Evolutionary conservation across 352 stramenopile genomes (phyloP), one percentile per base, ranked within the genome.

Genomic region (Phytophthora megakarya): DNA sequence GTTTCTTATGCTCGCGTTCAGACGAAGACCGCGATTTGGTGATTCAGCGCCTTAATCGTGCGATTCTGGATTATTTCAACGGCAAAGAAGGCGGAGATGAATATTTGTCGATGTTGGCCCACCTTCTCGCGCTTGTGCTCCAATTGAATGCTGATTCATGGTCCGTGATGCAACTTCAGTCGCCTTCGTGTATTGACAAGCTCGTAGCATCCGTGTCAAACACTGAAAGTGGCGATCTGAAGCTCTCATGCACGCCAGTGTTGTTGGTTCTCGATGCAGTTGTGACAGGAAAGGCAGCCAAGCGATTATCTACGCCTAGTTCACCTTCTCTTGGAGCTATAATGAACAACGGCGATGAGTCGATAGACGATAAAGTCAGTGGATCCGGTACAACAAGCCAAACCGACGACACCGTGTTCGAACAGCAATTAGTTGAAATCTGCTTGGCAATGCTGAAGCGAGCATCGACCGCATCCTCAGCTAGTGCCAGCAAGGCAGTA

Each of bases 71-170:
- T 47, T 76, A 72, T 12, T 83, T 86, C 22, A 32, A 62, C 7
- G 30, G 45, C 18, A 64, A 73, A 23, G 57, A 71, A 37, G 54
- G 51, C 16, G 66, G 55, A 16, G 70, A 78, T 58, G 53, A 69
- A 22, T 75, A 73, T 65, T 73, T 89, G 23, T 80, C 77, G 11
- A 81, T 87, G 62, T 30, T 86, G 15, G 62, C 76, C 23, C 86
- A 95, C 65, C 43, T 95, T 42, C 60, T 95, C 23, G 86, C 86
- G 3, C 72, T 93, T 16, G 56, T 95, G 10, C 64, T 95, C 40
- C 84, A 86, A 26, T 49, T 89, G 11, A 82, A 93, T 50, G 45
- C 65, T 8, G 64, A 70, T 6, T 76, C 78, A 5, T 71, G 80
- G 39, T 33, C 53, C 7, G 65, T 76, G 8, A 70, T 83, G 53